Evolutionary conservation across 73 alveolate genomes (phyloP), one percentile per base, ranked within the genome.

Genomic region (Symbiodinium pilosum): DNA sequence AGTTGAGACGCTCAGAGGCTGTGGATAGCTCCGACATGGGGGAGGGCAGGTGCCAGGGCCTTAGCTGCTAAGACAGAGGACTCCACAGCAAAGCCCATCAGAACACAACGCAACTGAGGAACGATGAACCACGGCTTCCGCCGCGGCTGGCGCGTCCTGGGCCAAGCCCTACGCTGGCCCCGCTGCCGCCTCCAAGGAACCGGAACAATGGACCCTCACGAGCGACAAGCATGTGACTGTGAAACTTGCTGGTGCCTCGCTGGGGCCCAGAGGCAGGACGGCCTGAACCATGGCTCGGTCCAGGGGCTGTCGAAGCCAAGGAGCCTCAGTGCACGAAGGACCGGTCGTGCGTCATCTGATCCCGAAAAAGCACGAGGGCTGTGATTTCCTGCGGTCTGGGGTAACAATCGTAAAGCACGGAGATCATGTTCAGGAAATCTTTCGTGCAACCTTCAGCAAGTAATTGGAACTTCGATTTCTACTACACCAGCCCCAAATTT

Each of bases 1-100:
- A 75, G 54, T 39, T 36, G 56, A 81, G 59, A 38, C 51, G 87
- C 36, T 39, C 87, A 18, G 97, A 91, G 75, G 97, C 97, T 0
- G 88, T 69, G 43, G 88, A 68, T 41, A 91, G 51, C 52, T 91
- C 97, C 77, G 88, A 68, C 97, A 91, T 91, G 16, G 97, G 97
- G 51, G 97, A 91, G 32, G 97, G 88, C 88, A 91, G 47, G 54
- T 91, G 97, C 97, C 97, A 91, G 54, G 97, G 97, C 97, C 97
- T 91, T 20, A n/a, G 26, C 42, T n/a, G 73, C 38, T 16, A 64
- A 64, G 32, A 7, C 77, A 47, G 14, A 9, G 59, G 59, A 47
- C 14, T 47, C 59, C 59, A 6, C 14, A 47, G 59, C 6, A 9
- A 6, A 6, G 59, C 32, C 34, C 9, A 56, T 16, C 73, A 56